A percentile compares a stretch with the other conserved stretches of the same genome.
These are phyloP conservation scores for Pichia sp. DNA, from an alignment of 1,139 yeast species.

Conservation along the genomic window DNA sequence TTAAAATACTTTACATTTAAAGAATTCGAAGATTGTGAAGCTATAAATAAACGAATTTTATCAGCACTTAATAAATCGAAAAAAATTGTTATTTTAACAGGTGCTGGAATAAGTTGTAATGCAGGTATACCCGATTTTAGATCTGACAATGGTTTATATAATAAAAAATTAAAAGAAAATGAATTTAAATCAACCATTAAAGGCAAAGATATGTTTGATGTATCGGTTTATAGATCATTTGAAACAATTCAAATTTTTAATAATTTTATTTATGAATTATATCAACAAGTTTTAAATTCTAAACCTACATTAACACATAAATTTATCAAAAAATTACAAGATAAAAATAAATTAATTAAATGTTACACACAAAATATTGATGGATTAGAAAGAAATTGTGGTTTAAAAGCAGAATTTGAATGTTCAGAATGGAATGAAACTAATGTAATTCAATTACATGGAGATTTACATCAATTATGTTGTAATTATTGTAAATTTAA, in stretches of 20 bases:
- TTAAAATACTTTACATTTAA: constrained; percentile 8
- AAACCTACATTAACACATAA: constrained; percentile 79
- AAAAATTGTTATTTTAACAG: constrained; percentile 63
- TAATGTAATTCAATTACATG: constrained; percentile 87
- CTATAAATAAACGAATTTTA: constrained; percentile 4
- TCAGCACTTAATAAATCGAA: constrained; percentile 28
- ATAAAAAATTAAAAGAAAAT: constrained; percentile 51
- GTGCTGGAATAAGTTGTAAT: constrained; percentile 94
- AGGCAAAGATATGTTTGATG: constrained; percentile 89
- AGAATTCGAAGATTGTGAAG: constrained; percentile 5
- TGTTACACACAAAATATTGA: constrained; percentile 83
- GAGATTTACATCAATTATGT: constrained; percentile 64
- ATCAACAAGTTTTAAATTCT: constrained; percentile 57
- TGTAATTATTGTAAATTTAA: constrained; percentile 44
- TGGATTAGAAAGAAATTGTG: constrained; percentile 50
- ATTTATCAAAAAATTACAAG: constrained; percentile 62
- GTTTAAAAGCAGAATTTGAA: constrained; percentile 26
- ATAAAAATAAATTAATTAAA: constrained; percentile 61
- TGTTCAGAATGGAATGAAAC: constrained; percentile 47
- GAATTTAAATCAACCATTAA: no score
- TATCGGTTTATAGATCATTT: constrained; percentile 67
- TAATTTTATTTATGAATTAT: constrained; percentile 66
- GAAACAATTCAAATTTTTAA: constrained; percentile 64
- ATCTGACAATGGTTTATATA: constrained; percentile 76
- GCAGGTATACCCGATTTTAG: constrained; percentile 97